phyloP scores from a whole-genome alignment of 2,329 filamentous ascomycete genomes.

The Coniochaeta sp. region DNA sequence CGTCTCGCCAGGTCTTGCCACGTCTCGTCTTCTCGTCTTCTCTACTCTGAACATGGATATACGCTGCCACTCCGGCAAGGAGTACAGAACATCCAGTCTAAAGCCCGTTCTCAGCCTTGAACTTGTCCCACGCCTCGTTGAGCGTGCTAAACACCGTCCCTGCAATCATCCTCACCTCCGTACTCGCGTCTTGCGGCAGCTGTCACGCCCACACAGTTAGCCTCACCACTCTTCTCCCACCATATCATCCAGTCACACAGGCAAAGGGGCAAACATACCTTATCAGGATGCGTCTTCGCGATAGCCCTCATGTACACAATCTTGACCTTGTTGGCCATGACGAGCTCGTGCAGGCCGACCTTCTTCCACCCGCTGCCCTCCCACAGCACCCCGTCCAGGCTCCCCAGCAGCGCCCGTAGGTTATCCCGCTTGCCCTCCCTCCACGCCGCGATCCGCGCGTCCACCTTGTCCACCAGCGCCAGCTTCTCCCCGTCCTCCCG shows the following conservation, averaged over 20 bases:
- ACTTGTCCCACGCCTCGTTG: constrained; percentile 69
- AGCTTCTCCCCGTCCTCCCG: constrained; percentile 89
- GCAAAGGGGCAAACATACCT: constrained; percentile 53
- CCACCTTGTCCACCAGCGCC: constrained; percentile 76
- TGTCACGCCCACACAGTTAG: constrained; percentile 23
- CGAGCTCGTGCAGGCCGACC: constrained; percentile 85
- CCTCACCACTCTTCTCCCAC: neutral
- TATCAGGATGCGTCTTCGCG: constrained; percentile 96
- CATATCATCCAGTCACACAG: neutral
- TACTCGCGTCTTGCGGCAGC: constrained; percentile 57
- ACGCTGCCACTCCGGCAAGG: neutral
- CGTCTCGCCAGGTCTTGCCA: neutral
- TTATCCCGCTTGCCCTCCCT: constrained; percentile 90
- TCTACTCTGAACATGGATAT: neutral
- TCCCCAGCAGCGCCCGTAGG: constrained; percentile 76
- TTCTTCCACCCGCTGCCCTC: constrained; percentile 93
- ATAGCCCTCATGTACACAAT: constrained; percentile 99
- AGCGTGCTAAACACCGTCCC: constrained; percentile 59
- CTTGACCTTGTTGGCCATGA: constrained; percentile 93
- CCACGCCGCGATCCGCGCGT: constrained; percentile 73
- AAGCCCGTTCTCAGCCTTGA: constrained; percentile 61
- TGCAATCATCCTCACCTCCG: constrained; percentile 59
- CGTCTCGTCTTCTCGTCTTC: too few species aligned
- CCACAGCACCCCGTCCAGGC: constrained; percentile 86
- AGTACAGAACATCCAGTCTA: constrained; percentile 23